These are phyloP conservation scores for Entonaema liquescens DNA, from an alignment of 495 filamentous ascomycete genomes.

Conservation along the genomic window DNA sequence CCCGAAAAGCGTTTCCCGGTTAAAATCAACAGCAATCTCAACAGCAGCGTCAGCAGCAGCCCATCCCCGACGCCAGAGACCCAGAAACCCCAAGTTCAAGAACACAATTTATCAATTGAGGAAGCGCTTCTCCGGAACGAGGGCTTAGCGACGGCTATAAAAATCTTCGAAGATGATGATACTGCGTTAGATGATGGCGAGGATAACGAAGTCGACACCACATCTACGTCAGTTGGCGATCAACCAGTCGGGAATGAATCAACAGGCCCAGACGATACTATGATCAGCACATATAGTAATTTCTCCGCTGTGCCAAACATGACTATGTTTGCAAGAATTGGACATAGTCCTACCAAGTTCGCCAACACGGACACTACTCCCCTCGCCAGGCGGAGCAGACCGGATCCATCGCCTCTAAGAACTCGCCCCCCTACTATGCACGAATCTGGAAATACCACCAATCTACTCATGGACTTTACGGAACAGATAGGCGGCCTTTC, in stretches of 20 bases:
- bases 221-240: constrained; percentile 36
- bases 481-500: constrained; percentile 68
- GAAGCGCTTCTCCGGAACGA: constrained; percentile 54
- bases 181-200: constrained; percentile 40
- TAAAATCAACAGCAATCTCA: constrained; percentile 52
- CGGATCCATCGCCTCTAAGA: constrained; percentile 59
- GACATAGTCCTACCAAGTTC: constrained; percentile 61
- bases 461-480: constrained; percentile 85
- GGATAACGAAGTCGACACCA: constrained; percentile 40
- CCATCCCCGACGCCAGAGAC: constrained; percentile 36
- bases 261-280: constrained; percentile 72
- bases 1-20: constrained; percentile 66
- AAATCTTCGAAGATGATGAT: constrained; percentile 64
- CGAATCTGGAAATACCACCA: constrained; percentile 67
- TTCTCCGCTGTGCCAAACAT: constrained; percentile 90
- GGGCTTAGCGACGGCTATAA: constrained; percentile 53
- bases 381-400: constrained; percentile 18
- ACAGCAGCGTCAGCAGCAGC: constrained; percentile 50
- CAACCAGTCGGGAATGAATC: constrained; percentile 45
- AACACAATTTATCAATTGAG: constrained; percentile 53
- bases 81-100: constrained; percentile 44
- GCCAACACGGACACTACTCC: constrained; percentile 47
- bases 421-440: constrained; percentile 53
- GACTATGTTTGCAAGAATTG: constrained; percentile 81
- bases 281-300: constrained; percentile 73